Evolutionary conservation across 1,284 basidiomycete genomes (phyloP).

Genomic region (Grifola frondosa): DNA sequence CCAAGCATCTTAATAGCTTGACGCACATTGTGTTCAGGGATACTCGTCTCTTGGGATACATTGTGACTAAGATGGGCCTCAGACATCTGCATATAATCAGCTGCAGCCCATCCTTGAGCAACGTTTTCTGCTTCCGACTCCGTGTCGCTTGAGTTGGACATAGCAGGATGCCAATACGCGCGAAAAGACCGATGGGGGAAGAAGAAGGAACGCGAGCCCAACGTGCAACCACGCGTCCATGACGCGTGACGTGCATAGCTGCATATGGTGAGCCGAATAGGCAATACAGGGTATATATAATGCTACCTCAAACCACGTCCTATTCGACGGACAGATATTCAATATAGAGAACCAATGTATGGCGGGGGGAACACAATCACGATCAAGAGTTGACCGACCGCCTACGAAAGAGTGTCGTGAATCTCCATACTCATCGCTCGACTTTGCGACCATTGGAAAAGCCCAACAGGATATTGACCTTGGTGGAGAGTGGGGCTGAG

Average conservation of each 20-base stretch:
- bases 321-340: neutral
- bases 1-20: conserved; percentile 4
- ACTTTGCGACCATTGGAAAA: too few relatives aligned
- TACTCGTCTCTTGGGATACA: neutral
- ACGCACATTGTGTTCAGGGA: neutral
- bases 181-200: too few relatives aligned
- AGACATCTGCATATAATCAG: conserved; percentile 16
- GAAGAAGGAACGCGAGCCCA: neutral
- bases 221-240: neutral
- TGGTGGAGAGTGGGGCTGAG: too few relatives aligned
- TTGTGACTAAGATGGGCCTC: neutral
- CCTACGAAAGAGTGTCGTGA: too few relatives aligned
- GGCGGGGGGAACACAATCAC: too few relatives aligned
- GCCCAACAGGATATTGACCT: too few relatives aligned
- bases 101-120: conserved; percentile 11
- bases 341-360: neutral
- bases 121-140: conserved; percentile 29
- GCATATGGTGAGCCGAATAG: too few relatives aligned
- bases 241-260: neutral
- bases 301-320: too few relatives aligned
- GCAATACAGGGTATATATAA: too few relatives aligned
- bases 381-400: too few relatives aligned
- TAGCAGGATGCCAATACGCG: too few relatives aligned
- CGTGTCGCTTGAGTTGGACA: conserved; percentile 26
- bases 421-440: too few relatives aligned